These are phyloP conservation scores for Pholiota microspora DNA, from an alignment of 768 basidiomycete genomes.

Conservation along the genomic window DNA sequence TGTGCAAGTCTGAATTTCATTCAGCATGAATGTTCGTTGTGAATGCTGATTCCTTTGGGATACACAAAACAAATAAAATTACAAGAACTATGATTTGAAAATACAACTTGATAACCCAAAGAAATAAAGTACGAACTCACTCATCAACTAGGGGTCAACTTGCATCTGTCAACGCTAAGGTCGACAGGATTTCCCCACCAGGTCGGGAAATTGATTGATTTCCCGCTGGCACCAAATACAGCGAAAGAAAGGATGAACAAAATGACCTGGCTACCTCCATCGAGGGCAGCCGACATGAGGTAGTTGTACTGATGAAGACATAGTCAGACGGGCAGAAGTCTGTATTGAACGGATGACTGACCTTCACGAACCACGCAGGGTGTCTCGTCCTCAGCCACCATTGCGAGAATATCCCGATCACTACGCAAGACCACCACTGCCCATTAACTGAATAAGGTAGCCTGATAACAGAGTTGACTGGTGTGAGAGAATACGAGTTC, in stretches of 20 bases:
- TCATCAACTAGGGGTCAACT: slow-evolving; percentile 17
- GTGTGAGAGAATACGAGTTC: neutral
- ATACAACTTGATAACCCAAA: too few species aligned
- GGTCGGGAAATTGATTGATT: slow-evolving; percentile 43
- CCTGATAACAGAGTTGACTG: slow-evolving; percentile 11
- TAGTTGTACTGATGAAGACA: slow-evolving; percentile 47
- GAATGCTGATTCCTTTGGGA: too few species aligned
- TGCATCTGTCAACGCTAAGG: slow-evolving; percentile 37
- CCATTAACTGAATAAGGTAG: slow-evolving; percentile 54
- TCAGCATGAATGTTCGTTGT: too few species aligned
- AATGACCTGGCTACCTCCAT: slow-evolving; percentile 64
- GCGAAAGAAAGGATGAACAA: slow-evolving; percentile 61
- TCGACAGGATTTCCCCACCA: slow-evolving; percentile 46
- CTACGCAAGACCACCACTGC: slow-evolving; percentile 52
- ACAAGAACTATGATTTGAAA: too few species aligned
- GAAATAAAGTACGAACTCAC: neutral
- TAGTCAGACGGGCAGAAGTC: slow-evolving; percentile 25
- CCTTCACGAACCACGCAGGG: slow-evolving; percentile 61
- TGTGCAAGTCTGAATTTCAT: too few species aligned
- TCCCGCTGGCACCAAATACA: slow-evolving; percentile 59
- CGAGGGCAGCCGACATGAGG: slow-evolving; percentile 59
- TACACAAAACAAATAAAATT: too few species aligned
- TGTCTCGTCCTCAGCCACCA: slow-evolving; percentile 53
- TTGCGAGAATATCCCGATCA: slow-evolving; percentile 58
- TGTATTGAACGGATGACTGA: slow-evolving; percentile 5